Evolutionary conservation across 352 stramenopile species (phyloP), one percentile per base, ranked within the genome.

Genomic region (Phytophthora cactorum): DNA sequence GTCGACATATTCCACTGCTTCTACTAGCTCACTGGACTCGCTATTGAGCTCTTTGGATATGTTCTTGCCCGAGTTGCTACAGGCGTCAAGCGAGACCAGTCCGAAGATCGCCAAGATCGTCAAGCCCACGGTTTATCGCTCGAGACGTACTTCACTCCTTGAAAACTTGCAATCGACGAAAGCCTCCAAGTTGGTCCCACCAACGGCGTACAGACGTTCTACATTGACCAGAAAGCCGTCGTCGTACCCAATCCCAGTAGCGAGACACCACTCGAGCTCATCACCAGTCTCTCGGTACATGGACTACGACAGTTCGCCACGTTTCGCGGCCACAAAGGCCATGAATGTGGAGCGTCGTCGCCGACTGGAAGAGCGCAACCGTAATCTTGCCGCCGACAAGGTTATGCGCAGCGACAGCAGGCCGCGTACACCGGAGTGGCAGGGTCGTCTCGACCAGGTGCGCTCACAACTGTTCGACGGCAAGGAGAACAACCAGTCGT

Each of bases 271-370:
- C 34, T 39, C 34, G 34, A 14, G 41, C 7, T 66, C 54, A 39
- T 59, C 63, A 38, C 55, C 50, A 28, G 41, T 58, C 14, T 46
- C 71, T 46, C 52, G 75, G 7, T 82, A 79, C 59, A 65, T 82
- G 60, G 61, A 77, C 58, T 82, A 82, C 53, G 59, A 69, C 6
- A 77, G 62, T 22, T 77, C 75, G 27, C 57, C 68, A 29, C 75
- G 71, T n/a, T 82, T 72, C 29, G 64, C 54, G 10, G 75, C 68
- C 38, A 77, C 61, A 6, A 82, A 79, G 63, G 68, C 71, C 43
- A 56, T 52, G 61, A 82, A 82, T 59, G 17, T 75, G 27, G 68
- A 82, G 28, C 75, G 71, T 9, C 75, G 75, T 15, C 71, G 71
- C 25, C 57, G 75, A 17, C 47, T 78, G 11, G 63, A 82, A 52